Evolutionary conservation across 228 moss, liverwort and hornwort species (phyloP).

Genomic region (Sphagnum fallax): DNA sequence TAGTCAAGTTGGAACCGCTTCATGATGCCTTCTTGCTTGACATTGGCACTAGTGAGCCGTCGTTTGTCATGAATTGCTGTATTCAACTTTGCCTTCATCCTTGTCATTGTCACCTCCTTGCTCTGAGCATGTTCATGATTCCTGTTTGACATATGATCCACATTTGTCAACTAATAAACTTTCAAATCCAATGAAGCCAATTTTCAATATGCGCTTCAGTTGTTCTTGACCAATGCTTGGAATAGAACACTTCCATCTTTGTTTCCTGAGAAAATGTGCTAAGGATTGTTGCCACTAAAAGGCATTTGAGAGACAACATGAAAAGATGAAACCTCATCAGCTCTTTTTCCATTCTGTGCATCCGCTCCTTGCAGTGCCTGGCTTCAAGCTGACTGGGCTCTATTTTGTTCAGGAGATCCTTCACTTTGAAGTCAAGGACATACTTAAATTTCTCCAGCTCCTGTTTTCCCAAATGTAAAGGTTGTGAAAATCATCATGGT

Average conservation of each 20-base stretch:
- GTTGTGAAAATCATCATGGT: background rate
- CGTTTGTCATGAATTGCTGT: constrained; percentile 35
- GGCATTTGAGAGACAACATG: no score
- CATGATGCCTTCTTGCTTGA: constrained; percentile 21
- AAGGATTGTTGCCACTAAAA: no score
- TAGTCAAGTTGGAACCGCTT: constrained; percentile 56
- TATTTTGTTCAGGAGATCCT: constrained; percentile 49
- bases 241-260: no score
- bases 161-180: background rate
- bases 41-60: constrained; percentile 27
- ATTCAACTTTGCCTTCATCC: constrained; percentile 47
- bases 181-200: background rate
- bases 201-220: no score
- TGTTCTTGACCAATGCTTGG: no score
- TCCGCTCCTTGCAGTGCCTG: constrained; percentile 38
- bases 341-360: constrained; percentile 67
- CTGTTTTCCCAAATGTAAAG: constrained; percentile 11
- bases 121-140: constrained; percentile 31
- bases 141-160: constrained; percentile 3
- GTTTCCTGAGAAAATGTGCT: no score
- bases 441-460: constrained; percentile 88
- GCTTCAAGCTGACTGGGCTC: constrained; percentile 66
- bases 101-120: constrained; percentile 43
- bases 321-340: constrained; percentile 35
- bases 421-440: constrained; percentile 76